Conservation (phyloP, 208 protist genomes). For the Leishmania mexicana region DNA sequence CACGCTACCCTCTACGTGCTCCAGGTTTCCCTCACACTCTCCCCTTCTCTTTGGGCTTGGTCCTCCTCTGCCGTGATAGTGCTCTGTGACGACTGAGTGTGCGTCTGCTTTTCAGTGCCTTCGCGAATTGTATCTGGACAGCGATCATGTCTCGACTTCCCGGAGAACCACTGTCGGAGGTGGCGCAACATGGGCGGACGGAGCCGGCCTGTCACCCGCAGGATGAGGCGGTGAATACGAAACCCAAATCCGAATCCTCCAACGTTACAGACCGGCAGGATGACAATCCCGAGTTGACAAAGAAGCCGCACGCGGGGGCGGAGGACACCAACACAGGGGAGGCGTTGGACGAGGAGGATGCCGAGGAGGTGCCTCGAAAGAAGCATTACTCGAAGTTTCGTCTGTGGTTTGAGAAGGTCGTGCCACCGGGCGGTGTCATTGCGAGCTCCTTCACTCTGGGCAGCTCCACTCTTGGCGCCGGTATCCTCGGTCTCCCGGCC, state of each 20-base stretch:
- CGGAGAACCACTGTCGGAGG: conserved; percentile 1
- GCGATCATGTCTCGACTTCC: conserved; percentile 19
- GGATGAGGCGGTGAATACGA: not conserved
- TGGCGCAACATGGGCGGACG: conserved; percentile 4
- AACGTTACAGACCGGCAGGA: not conserved
- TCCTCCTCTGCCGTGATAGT: not conserved
- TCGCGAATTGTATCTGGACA: not conserved
- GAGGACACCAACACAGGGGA: conserved; percentile 2
- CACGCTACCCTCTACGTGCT: not conserved
- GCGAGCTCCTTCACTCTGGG: conserved; percentile 63
- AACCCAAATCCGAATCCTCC: not conserved
- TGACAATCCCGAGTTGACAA: not conserved
- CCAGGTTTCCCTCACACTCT: not conserved
- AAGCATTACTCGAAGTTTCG: conserved; percentile 16
- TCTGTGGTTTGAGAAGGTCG: conserved; percentile 33
- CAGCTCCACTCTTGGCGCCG: conserved; percentile 63
- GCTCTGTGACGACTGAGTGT: not conserved
- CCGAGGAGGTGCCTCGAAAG: not conserved
- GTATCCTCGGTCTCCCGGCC: conserved; percentile 58
- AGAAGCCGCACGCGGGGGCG: not conserved
- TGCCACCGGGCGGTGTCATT: conserved; percentile 57
- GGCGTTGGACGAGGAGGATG: conserved; percentile 16
- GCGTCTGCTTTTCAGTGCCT: not conserved
- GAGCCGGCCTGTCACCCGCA: not conserved
- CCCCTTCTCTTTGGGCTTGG: not conserved